Evolutionary conservation across 1,139 yeast species (phyloP).

Genomic region (Taphrina betulina): DNA sequence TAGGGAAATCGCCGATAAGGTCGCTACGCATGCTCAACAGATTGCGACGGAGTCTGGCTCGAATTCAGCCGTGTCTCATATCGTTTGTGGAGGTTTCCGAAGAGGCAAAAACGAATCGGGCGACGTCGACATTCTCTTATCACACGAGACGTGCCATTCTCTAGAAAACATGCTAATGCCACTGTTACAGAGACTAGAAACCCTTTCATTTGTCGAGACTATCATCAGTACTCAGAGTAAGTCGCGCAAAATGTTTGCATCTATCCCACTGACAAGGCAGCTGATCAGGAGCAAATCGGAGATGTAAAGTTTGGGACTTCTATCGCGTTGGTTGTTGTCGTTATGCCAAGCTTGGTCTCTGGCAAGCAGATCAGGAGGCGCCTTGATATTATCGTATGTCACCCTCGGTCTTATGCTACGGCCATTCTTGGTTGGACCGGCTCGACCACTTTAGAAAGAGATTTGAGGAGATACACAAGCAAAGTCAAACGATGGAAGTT

Average conservation of each 20-base stretch:
- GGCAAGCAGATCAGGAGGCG: slow-evolving; percentile 17
- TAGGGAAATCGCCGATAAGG: slow-evolving; percentile 28
- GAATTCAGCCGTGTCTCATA: neutral
- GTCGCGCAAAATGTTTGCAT: too few species aligned
- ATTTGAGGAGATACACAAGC: slow-evolving; percentile 33
- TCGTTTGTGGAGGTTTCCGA: slow-evolving; percentile 38
- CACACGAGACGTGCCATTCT: slow-evolving; percentile 6
- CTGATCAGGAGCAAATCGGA: slow-evolving; percentile 17
- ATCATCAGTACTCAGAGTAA: slow-evolving; percentile 17
- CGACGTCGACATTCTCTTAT: slow-evolving; percentile 37
- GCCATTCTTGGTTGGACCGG: slow-evolving; percentile 40
- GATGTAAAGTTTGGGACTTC: slow-evolving; percentile 3
- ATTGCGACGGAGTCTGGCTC: slow-evolving; percentile 2
- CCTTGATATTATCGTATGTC: slow-evolving; percentile 37
- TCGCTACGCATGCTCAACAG: slow-evolving; percentile 10
- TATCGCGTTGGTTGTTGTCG: slow-evolving; percentile 10
- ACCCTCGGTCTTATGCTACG: slow-evolving; percentile 35
- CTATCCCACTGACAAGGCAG: neutral
- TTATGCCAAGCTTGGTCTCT: neutral
- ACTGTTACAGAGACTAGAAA: slow-evolving; percentile 10
- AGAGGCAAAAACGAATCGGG: slow-evolving; percentile 34
- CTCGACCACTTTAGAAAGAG: slow-evolving; percentile 38
- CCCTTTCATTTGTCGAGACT: neutral
- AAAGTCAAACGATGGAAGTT: slow-evolving; percentile 32
- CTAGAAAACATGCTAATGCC: slow-evolving; percentile 1